Percentiles rank a stretch among this genome's conserved stretches.
Evolutionary conservation across 2,329 filamentous ascomycete genomes (phyloP).

Genomic region (Monosporascus ibericus): DNA sequence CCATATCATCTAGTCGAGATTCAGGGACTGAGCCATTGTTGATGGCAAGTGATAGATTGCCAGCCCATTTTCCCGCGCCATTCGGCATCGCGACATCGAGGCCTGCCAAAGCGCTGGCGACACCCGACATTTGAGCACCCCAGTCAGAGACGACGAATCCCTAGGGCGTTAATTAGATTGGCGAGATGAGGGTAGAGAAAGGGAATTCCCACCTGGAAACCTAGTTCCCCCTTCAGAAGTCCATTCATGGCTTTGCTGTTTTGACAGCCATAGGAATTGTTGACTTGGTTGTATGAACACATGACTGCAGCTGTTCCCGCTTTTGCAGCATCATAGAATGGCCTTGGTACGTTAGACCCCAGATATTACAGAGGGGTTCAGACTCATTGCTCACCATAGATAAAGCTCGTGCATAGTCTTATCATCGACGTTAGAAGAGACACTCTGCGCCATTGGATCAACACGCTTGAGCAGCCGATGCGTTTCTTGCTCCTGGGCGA

Average conservation of each 20-base stretch:
- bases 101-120: constrained; percentile 37
- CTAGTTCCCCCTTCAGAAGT: constrained; percentile 39
- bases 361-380: background rate
- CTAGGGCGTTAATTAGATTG: constrained; percentile 1
- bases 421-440: constrained; percentile 44
- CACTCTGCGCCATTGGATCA: constrained; percentile 45
- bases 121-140: constrained; percentile 34
- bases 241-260: constrained; percentile 43
- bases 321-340: constrained; percentile 39
- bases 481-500: constrained; percentile 63
- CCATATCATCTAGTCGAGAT: constrained; percentile 43
- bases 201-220: constrained; percentile 27
- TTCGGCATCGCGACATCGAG: constrained; percentile 47
- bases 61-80: constrained; percentile 31
- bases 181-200: constrained; percentile 2
- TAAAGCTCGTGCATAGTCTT: constrained; percentile 51
- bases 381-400: constrained; percentile 32
- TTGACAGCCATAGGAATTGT: constrained; percentile 44
- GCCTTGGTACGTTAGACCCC: constrained; percentile 36
- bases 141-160: constrained; percentile 37
- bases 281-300: constrained; percentile 40
- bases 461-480: constrained; percentile 53
- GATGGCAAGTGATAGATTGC: constrained; percentile 39
- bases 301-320: constrained; percentile 31
- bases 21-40: constrained; percentile 38